Percentiles rank a stretch among this genome's conserved stretches.
Conservation (phyloP, 2,329 filamentous ascomycete genomes). For the Cordyceps sp. region DNA sequence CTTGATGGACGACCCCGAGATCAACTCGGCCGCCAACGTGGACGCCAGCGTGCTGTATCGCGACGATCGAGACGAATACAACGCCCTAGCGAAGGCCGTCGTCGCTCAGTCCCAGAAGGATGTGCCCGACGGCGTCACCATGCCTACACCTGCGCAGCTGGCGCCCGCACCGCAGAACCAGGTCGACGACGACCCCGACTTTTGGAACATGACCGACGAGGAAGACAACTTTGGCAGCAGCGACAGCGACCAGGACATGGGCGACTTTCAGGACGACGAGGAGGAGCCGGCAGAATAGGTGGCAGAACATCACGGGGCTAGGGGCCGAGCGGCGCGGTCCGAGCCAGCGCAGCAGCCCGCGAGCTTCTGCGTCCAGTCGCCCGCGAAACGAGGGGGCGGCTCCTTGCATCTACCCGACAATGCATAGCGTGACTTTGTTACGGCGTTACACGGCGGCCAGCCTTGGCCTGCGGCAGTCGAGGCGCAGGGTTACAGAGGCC, state of each 20-base stretch:
- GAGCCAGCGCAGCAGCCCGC: no score
- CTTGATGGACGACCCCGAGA: conserved; percentile 84
- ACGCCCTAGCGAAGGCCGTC: conserved; percentile 48
- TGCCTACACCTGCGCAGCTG: conserved; percentile 60
- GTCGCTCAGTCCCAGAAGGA: conserved; percentile 61
- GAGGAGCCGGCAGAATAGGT: no score
- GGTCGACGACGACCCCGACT: conserved; percentile 57
- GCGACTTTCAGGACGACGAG: conserved; percentile 43
- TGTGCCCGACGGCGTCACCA: conserved; percentile 62
- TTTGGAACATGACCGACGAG: conserved; percentile 66
- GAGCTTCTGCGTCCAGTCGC: no score
- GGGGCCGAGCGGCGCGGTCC: no score
- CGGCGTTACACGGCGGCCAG: no score
- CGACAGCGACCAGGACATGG: conserved; percentile 47
- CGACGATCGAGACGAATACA: conserved; percentile 54
- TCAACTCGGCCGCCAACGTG: conserved; percentile 86
- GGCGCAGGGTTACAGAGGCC: no score
- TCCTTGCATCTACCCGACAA: no score
- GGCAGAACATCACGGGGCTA: no score
- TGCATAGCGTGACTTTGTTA: no score
- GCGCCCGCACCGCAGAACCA: conserved; percentile 41
- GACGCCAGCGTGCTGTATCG: conserved; percentile 80
- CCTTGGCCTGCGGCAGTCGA: no score
- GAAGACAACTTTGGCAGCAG: conserved; percentile 66
- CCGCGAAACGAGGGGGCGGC: no score